Evolutionary conservation across 2,329 filamentous ascomycete species (phyloP).

Genomic region (Pseudocercospora fijiensis): DNA sequence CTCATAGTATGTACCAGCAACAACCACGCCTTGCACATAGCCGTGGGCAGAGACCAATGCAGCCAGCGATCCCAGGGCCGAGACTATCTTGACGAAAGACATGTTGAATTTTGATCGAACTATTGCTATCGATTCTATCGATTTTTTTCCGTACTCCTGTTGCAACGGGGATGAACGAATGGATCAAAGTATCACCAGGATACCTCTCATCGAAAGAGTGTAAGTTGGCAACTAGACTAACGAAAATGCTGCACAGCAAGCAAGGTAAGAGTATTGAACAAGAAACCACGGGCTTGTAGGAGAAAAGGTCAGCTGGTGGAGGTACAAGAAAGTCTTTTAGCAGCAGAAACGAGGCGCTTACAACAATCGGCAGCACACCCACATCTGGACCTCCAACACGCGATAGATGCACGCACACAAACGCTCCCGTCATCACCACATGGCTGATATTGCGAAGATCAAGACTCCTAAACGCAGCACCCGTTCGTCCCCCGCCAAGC

Average conservation of each 20-base stretch:
- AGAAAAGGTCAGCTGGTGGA: background rate
- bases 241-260: constrained; percentile 14
- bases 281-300: background rate
- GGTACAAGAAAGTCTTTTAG: constrained; percentile 9
- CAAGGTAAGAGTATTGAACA: background rate
- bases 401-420: background rate
- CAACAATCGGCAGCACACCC: background rate
- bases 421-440: constrained; percentile 8
- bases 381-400: background rate
- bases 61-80: constrained; percentile 36
- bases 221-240: constrained; percentile 12
- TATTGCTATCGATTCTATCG: constrained; percentile 1
- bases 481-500: background rate
- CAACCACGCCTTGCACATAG: constrained; percentile 46
- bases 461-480: background rate
- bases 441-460: constrained; percentile 6
- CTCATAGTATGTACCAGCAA: constrained; percentile 49
- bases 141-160: background rate
- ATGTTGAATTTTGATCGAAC: constrained; percentile 21
- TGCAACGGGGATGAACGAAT: constrained; percentile 7
- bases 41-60: constrained; percentile 50
- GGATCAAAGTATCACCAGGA: constrained; percentile 21
- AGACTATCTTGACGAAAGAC: constrained; percentile 32
- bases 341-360: constrained; percentile 1
- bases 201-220: constrained; percentile 12